Evolutionary conservation across 1,284 basidiomycete species (phyloP).

Genomic region (Ganoderma multipileum): DNA sequence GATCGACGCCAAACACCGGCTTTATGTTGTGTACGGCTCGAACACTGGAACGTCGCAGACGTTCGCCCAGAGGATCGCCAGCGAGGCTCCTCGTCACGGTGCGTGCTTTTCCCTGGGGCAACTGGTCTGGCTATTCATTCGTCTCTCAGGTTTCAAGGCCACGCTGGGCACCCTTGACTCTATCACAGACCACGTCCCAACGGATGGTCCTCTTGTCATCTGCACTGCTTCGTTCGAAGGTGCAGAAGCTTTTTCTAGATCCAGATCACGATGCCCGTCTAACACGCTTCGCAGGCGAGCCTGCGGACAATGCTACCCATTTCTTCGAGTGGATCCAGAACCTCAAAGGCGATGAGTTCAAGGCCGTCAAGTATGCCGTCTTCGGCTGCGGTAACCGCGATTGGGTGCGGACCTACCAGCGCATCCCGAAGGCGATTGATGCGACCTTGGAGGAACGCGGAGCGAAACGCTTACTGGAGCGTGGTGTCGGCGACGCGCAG

Average conservation of each 20-base stretch:
- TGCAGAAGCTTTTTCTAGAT: slow-evolving; percentile 16
- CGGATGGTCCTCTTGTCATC: slow-evolving; percentile 55
- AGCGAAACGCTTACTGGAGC: slow-evolving; percentile 47
- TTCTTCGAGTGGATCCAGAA: slow-evolving; percentile 52
- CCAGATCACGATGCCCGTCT: not conserved
- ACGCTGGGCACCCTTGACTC: slow-evolving; percentile 53
- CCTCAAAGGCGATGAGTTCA: slow-evolving; percentile 22
- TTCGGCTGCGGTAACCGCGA: slow-evolving; percentile 44
- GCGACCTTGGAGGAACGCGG: slow-evolving; percentile 46
- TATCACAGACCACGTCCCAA: slow-evolving; percentile 47
- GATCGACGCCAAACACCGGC: slow-evolving; percentile 34
- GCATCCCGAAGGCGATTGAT: slow-evolving; percentile 55
- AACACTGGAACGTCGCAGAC: slow-evolving; percentile 60
- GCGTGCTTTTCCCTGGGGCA: slow-evolving; percentile 5
- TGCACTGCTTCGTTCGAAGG: slow-evolving; percentile 62
- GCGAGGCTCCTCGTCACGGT: slow-evolving; percentile 49
- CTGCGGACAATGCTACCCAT: slow-evolving; percentile 56
- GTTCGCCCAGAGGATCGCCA: slow-evolving; percentile 55
- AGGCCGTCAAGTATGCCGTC: not conserved
- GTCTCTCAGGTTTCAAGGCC: slow-evolving; percentile 48
- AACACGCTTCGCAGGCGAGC: slow-evolving; percentile 41
- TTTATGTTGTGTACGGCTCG: slow-evolving; percentile 55
- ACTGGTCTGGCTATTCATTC: not conserved
- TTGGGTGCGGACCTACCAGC: slow-evolving; percentile 59
- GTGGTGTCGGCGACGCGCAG: slow-evolving; percentile 53